These are phyloP conservation scores for Waltergamsia citrina DNA, from an alignment of 2,329 filamentous ascomycete genomes.

Conservation along the genomic window DNA sequence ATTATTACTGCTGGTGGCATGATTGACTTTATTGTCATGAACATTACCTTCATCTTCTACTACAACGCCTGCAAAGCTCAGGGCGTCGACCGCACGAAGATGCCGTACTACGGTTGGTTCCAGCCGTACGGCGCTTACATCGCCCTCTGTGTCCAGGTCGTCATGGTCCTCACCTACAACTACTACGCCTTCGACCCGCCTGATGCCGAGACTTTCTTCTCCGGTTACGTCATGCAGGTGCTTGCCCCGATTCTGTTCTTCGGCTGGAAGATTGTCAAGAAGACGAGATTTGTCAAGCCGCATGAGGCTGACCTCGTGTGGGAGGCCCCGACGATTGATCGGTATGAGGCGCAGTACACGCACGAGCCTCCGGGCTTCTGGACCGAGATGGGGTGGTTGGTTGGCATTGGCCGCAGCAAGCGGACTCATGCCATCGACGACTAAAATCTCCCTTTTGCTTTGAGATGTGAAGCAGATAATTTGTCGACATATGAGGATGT, in stretches of 20 bases:
- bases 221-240: conserved; percentile 49
- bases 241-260: conserved; percentile 43
- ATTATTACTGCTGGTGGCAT: conserved; percentile 48
- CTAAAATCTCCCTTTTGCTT: too few relatives aligned
- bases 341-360: conserved; percentile 41
- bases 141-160: conserved; percentile 27
- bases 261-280: conserved; percentile 55
- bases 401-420: conserved; percentile 24
- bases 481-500: too few relatives aligned
- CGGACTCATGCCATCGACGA: too few relatives aligned
- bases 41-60: conserved; percentile 34
- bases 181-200: conserved; percentile 42
- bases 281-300: conserved; percentile 42
- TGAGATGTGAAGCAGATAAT: too few relatives aligned
- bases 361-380: conserved; percentile 40
- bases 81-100: conserved; percentile 35
- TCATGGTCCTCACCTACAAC: conserved; percentile 42
- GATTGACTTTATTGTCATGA: conserved; percentile 52
- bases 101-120: conserved; percentile 49
- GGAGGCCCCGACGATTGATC: conserved; percentile 50
- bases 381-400: conserved; percentile 38
- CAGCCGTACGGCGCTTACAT: conserved; percentile 49
- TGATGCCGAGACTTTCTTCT: conserved; percentile 35
- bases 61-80: conserved; percentile 44
- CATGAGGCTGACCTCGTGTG: conserved; percentile 49